Evolutionary conservation across 305 asterid genomes (phyloP), one percentile per base, ranked within the genome.

Genomic region (Solanum aculeatissimum): DNA sequence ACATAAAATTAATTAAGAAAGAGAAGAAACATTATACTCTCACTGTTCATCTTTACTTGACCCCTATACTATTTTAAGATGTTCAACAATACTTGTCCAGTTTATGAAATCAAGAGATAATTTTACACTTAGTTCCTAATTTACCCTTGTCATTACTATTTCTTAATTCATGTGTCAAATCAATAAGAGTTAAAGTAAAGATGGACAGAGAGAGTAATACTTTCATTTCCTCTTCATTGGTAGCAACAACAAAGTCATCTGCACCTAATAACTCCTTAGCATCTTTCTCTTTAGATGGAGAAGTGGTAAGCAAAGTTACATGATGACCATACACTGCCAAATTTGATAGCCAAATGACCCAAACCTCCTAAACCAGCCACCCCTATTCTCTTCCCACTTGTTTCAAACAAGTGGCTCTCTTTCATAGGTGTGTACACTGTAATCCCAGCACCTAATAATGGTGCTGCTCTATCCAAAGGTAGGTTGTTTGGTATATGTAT

Each of bases 391-490:
- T 92, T 95, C 72, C 91, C 88, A 18, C 32, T 4, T 4, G 86
- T 38, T 21, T 91, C 93, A 49, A 92, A n/a, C 90, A 95, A 87
- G n/a, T 89, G 86, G 84, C 87, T 80, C 40, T 93, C 97, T 86
- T 93, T 95, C 90, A 93, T 68, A 0, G 98, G 97, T 65, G 91
- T 11, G 80, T 86, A 95, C 15, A 92, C 95, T 0, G 97, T 94
- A 21, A 93, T 86, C 32, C 98, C 98, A 0, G 98, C 98, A 43
- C 98, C 92, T 0, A 95, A 88, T 21, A 94, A 84, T 0, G 98
- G 98, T 2, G 98, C 98, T 10, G 95, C 96, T 4, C 96, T 97
- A 47, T 91, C 95, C 98, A 94, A 90, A 2, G 94, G 54, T 85
- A 93, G 79, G 88, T 70, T 92, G 0, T 92, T 94, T 16, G 98